Base-by-base conservation (phyloP, 768 basidiomycete genomes). In the Termitomyces bulborhizus region DNA sequence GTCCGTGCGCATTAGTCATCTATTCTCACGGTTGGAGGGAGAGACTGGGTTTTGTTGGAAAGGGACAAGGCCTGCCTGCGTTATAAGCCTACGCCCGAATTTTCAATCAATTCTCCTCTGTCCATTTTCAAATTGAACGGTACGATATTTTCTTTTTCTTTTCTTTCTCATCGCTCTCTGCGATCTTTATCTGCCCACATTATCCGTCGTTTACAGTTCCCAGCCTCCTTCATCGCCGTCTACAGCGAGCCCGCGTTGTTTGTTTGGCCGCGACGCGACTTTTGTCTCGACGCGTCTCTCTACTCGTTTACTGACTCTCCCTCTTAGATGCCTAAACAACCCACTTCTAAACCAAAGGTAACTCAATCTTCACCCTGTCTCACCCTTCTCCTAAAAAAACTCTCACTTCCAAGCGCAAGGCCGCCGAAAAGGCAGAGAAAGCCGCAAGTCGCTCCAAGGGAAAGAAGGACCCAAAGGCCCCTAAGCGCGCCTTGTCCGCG, bases 401-500 rank as follows among this genome's bases (percentile, higher is more conserved):
- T 24, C 13, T 26, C 43, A 15, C n/a, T 27, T 31, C 44, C 9
- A 67, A 88, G 86, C 84, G 88, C 74, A 89, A 86, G 75, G 86
- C 85, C 66, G 83, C 82, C 51, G 83, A 84, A 64, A 88, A 88
- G 73, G 76, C 79, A 24, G 86, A 87, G 63, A 84, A 83, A 62
- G 73, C 77, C 18, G 73, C 77, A 18, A 58, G 75, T 37, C 72
- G 78, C 60, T 29, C 57, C 31, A 53, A 46, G 67, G 69, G 71
- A 57, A 84, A 88, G 74, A 93, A 91, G 73, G 86, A 93, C 69
- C 83, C 82, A 58, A 88, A 88, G 71, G 83, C 86, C 44, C 93
- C 93, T 58, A 97, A 98, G 76, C 85, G 94, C 52, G 89, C 92
- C 0, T 80, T 97, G 45, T 97, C 94, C 31, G 93, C 96, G 40